Percentiles rank a stretch among this genome's conserved stretches.
phyloP scores from a whole-genome alignment of 345 rosid genomes.

The Sonneratia caseolaris region DNA sequence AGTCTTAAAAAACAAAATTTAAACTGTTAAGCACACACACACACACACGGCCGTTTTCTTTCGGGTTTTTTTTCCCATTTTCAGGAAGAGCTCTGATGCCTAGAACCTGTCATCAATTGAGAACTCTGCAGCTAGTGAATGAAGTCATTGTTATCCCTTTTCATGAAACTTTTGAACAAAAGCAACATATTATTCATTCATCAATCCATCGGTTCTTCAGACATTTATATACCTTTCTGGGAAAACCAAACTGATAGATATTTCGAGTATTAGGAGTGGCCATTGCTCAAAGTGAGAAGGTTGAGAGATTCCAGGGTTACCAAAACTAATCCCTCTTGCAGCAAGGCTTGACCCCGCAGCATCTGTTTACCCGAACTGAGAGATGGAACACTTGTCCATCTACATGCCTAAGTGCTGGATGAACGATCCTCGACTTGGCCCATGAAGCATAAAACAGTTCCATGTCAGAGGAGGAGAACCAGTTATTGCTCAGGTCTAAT shows the following conservation, averaged over 20 bases:
- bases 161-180: neutral
- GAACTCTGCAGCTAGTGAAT: neutral
- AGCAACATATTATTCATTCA: neutral
- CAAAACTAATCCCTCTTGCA: slow-evolving; percentile 52
- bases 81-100: neutral
- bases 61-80: neutral
- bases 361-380: slow-evolving; percentile 35
- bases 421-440: slow-evolving; percentile 39
- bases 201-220: neutral
- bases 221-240: neutral
- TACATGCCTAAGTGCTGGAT: slow-evolving; percentile 40
- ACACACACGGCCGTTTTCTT: too few species aligned
- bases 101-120: too few species aligned
- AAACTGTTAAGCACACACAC: neutral
- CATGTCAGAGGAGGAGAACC: slow-evolving; percentile 35
- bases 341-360: slow-evolving; percentile 59
- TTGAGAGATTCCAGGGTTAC: neutral
- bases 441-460: slow-evolving; percentile 51
- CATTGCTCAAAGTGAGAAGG: neutral
- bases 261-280: neutral
- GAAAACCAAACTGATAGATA: neutral
- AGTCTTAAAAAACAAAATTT: neutral
- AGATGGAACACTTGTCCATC: slow-evolving; percentile 51
- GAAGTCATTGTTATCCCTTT: neutral
- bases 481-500: slow-evolving; percentile 66